Evolutionary conservation across 768 basidiomycete species (phyloP), one percentile per base, ranked within the genome.

Genomic region (Auricularia sp.): DNA sequence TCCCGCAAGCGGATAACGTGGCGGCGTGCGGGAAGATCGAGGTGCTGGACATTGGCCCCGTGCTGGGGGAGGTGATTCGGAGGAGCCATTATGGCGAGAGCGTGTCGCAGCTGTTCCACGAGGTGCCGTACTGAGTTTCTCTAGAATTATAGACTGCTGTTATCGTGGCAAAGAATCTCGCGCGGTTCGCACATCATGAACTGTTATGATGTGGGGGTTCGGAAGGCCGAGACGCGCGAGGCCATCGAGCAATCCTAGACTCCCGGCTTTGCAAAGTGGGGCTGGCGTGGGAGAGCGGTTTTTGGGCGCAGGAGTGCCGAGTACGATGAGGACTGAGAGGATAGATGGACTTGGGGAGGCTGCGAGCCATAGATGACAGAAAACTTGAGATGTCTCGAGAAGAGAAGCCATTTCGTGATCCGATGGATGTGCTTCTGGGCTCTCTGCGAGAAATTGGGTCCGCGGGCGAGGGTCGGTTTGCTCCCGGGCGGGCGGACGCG

Each of bases 71-170:
- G 82, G 91, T 94, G 67, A 96, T 98, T 66, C 80, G 96, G 69
- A 83, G 96, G 67, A 95, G 91, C 70, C 96, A 98, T 75, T 98
- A 97, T 71, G 96, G 96, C n/a, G 92, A 94, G 77, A 90, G 90
- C 77, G 87, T 93, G 68, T 90, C 87, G 66, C 90, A 88, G 79
- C 77, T 93, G 68, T 93, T 93, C 77, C 84, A 92, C 71, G 91
- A 93, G 75, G 90, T 93, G 70, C 91, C 91, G 69, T 93, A 90
- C 75, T 92, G 84, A 80, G 68, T 63, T 35, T 10, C 11, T 33
- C 61, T 61, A 21, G 29, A 29, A 29, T 29, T 29, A 29, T 29
- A 29, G 29, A 29, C 29, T 29, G 29, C 29, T 29, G 29, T 29
- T 65, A 53, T 62, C 65, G 62, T 42, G 39, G 39, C 39, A 42